Evolutionary conservation across 306 rosid genomes (phyloP).

Genomic region (Cicer chorassanicum): DNA sequence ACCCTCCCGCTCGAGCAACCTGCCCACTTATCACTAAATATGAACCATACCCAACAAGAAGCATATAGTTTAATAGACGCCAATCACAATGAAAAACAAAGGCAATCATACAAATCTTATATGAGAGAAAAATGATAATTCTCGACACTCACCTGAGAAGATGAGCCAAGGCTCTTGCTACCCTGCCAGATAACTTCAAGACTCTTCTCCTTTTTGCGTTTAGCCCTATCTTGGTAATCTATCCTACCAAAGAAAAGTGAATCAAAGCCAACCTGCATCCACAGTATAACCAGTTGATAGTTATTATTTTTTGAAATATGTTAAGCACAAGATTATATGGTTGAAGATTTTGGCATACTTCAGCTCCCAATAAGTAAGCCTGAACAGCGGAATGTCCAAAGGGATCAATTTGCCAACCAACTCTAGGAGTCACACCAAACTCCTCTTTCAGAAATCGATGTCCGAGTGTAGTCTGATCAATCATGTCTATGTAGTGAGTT

Average conservation of each 20-base stretch:
- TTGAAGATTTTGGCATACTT: constrained; percentile 54
- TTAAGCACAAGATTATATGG: constrained; percentile 31
- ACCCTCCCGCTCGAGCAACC: too few species aligned
- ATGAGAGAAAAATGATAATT: constrained; percentile 1
- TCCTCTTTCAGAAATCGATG: constrained; percentile 68
- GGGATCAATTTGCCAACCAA: constrained; percentile 94
- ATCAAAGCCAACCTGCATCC: constrained; percentile 71
- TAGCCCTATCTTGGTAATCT: constrained; percentile 83
- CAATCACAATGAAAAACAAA: constrained; percentile 27
- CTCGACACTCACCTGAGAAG: constrained; percentile 64
- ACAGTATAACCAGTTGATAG: constrained; percentile 25
- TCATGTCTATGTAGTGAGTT: constrained; percentile 82
- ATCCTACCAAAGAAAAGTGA: constrained; percentile 83
- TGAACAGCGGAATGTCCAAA: constrained; percentile 90
- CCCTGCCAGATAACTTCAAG: constrained; percentile 88
- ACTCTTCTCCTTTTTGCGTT: constrained; percentile 74
- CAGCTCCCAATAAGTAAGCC: constrained; percentile 80
- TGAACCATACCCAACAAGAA: not conserved
- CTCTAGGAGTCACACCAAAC: constrained; percentile 72
- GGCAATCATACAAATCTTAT: constrained; percentile 34
- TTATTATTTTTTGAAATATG: constrained; percentile 36
- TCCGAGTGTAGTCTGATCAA: constrained; percentile 88
- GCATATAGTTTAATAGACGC: constrained; percentile 19
- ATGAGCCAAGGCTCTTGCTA: constrained; percentile 74
- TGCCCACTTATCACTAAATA: too few species aligned